Evolutionary conservation across 768 basidiomycete genomes (phyloP), one percentile per base, ranked within the genome.

Genomic region (Lentinula detonsa): DNA sequence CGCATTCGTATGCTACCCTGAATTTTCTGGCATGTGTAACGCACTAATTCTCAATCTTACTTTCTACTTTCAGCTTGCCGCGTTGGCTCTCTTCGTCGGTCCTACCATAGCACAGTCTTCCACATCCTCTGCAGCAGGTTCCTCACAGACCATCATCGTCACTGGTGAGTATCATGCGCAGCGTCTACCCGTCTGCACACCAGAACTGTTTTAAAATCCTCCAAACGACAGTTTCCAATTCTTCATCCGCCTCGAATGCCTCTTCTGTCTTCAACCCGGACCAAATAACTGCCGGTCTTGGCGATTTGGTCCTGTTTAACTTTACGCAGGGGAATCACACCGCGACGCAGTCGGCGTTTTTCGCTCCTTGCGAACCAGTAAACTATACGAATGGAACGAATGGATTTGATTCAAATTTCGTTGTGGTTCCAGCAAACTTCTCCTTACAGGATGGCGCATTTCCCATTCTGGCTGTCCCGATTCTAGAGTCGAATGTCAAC

Each of bases 351-450:
- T 83, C 85, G 9, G 76, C 77, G 2, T 88, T 87, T 66, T 75
- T 72, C 11, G 63, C 50, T 6, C 86, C 85, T 5, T 88, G 86
- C 65, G 71, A 80, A 54, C 77, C 78, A n/a, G 76, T 75, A 1
- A 79, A 83, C 66, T 67, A 74, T 11, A 75, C 79, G 37, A 74
- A 85, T 69, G 34, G 60, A 52, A 76, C 80, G 34, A 85, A 86
- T 65, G 84, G 84, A 8, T 87, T 88, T 70, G 70, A 84, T 72
- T 84, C 83, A 9, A 73, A 72, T 62, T 76, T 81, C 69, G 81
- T 83, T 56, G 65, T 78, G 65, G 55, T 56, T 5, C 55, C 55
- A 4, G 2, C 39, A 18, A 56, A 77, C 81, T 77, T 81, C 69
- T 80, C 83, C 57, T 64, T 78, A 4, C 75, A 70, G 45, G 82